A percentile compares a stretch with the other conserved stretches of the same genome.
These are phyloP conservation scores for Sarocladium strictum DNA, from an alignment of 2,329 filamentous ascomycete species.

Conservation along the genomic window DNA sequence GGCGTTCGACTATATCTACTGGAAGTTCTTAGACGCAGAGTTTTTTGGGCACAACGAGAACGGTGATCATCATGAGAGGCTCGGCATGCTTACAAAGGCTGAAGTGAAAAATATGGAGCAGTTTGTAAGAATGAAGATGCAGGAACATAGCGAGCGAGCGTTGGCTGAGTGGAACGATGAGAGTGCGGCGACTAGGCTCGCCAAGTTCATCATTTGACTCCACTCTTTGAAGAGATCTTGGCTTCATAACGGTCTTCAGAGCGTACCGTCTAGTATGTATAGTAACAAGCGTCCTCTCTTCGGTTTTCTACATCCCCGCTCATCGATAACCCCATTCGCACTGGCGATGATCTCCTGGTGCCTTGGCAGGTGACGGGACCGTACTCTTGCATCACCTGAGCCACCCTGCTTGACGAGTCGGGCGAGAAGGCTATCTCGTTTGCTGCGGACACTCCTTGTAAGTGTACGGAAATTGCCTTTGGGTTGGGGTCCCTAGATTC, in stretches of 20 bases:
- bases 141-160: not conserved
- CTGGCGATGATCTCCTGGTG: no score
- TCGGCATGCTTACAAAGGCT: constrained; percentile 10
- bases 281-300: no score
- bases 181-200: not conserved
- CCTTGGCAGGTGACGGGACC: not conserved
- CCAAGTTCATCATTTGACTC: not conserved
- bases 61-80: not conserved
- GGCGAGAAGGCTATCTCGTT: not conserved
- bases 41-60: constrained; percentile 22
- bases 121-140: constrained; percentile 20
- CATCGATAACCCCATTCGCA: no score
- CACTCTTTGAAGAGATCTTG: no score
- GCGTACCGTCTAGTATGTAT: no score
- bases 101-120: constrained; percentile 27
- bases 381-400: not conserved
- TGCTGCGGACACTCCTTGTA: not conserved
- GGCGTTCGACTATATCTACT: constrained; percentile 31
- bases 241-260: no score
- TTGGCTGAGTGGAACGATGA: not conserved
- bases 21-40: constrained; percentile 27
- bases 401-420: not conserved
- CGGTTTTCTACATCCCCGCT: no score
- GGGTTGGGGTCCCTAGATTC: not conserved
- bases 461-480: not conserved